Conservation (phyloP, 2,329 filamentous ascomycete species). For the Phyllosticta paracitricarpa region DNA sequence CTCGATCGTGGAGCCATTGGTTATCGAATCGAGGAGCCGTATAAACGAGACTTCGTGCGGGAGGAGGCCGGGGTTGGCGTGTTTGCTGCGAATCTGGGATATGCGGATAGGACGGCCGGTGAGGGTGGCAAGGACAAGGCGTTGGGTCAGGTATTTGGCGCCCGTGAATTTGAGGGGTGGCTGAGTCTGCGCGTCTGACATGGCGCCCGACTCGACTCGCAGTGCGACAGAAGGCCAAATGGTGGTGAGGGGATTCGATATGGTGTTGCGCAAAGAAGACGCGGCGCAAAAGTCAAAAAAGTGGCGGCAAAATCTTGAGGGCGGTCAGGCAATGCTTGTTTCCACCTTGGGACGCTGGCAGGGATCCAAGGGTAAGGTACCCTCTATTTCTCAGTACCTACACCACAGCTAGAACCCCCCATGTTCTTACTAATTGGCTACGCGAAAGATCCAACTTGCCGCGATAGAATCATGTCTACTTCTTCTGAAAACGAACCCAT, state of each 20-base stretch:
- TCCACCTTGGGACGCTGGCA: background rate
- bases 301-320: background rate
- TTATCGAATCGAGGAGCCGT: slow-evolving; percentile 85
- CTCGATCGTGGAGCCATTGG: slow-evolving; percentile 89
- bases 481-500: background rate
- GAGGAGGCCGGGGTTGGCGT: slow-evolving; percentile 77
- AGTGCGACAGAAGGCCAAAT: background rate
- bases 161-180: slow-evolving; percentile 64
- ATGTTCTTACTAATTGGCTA: background rate
- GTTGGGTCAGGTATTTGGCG: slow-evolving; percentile 71
- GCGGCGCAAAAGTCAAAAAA: slow-evolving; percentile 2
- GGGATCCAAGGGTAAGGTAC: background rate
- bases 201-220: background rate
- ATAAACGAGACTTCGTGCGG: slow-evolving; percentile 93
- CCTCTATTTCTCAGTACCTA: background rate
- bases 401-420: background rate
- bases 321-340: background rate
- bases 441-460: background rate
- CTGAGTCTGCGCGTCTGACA: slow-evolving; percentile 19
- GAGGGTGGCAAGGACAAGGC: slow-evolving; percentile 81
- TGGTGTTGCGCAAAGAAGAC: slow-evolving; percentile 1
- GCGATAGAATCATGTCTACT: background rate
- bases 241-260: background rate
- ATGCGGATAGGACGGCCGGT: slow-evolving; percentile 85
- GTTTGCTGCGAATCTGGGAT: slow-evolving; percentile 80